Evolutionary conservation across 371 early-diverging fungal genomes (phyloP).

Genomic region (Synchytrium microbalum): DNA sequence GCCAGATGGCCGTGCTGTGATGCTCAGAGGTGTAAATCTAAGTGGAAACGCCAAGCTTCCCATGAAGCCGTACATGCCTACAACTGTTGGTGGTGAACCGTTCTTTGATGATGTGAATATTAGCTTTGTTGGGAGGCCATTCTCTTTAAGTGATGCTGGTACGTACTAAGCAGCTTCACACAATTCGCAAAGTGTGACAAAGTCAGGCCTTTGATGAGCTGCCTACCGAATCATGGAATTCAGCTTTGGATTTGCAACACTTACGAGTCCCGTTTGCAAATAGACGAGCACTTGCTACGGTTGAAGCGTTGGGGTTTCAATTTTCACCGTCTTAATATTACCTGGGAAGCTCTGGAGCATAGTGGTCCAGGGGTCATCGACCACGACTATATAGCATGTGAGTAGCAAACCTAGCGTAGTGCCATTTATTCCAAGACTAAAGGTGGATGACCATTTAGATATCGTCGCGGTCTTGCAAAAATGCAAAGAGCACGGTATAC

Average conservation of each 20-base stretch:
- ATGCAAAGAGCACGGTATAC: slow-evolving; percentile 48
- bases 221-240: too few species aligned
- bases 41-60: slow-evolving; percentile 38
- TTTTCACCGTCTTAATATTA: slow-evolving; percentile 57
- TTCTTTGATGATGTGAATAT: too few species aligned
- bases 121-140: slow-evolving; percentile 54
- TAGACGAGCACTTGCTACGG: slow-evolving; percentile 66
- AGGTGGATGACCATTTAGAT: slow-evolving; percentile 66
- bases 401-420: too few species aligned
- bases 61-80: neutral
- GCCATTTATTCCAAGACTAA: too few species aligned
- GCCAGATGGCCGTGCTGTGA: neutral
- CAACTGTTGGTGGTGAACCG: too few species aligned
- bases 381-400: slow-evolving; percentile 33
- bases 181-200: too few species aligned
- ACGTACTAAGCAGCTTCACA: too few species aligned
- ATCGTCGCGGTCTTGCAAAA: slow-evolving; percentile 53
- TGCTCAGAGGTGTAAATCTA: slow-evolving; percentile 34
- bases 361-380: slow-evolving; percentile 59
- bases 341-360: slow-evolving; percentile 64
- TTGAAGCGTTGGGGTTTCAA: slow-evolving; percentile 59
- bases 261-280: too few species aligned
- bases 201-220: too few species aligned
- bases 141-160: slow-evolving; percentile 72
- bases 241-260: too few species aligned